Percentiles rank a stretch among this genome's conserved stretches.
Evolutionary conservation across 2,329 filamentous ascomycete species (phyloP).

Genomic region (Hypoxylon sp.): DNA sequence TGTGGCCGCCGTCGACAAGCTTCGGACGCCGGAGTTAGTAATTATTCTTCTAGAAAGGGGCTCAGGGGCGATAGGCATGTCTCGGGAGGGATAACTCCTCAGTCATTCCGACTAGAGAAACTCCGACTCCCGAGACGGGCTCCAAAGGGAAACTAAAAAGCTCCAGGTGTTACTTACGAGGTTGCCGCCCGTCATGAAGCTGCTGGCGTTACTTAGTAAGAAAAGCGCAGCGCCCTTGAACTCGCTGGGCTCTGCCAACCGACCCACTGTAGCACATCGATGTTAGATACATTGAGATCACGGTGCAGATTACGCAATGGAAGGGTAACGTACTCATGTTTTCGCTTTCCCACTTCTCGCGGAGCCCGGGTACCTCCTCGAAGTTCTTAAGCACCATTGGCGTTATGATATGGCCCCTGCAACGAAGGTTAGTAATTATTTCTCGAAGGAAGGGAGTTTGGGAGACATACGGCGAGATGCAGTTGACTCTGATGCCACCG

Average conservation of each 20-base stretch:
- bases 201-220: constrained; percentile 73
- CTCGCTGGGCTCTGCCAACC: constrained; percentile 70
- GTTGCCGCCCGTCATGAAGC: constrained; percentile 65
- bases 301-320: not conserved
- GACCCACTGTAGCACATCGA: constrained; percentile 60
- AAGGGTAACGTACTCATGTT: constrained; percentile 70
- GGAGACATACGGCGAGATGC: too few species aligned
- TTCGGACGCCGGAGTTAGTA: not conserved
- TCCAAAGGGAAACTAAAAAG: not conserved
- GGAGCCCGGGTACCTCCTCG: constrained; percentile 73
- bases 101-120: too few species aligned
- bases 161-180: constrained; percentile 4
- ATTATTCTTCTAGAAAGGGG: not conserved
- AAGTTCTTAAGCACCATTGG: constrained; percentile 82
- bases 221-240: constrained; percentile 74
- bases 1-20: constrained; percentile 36
- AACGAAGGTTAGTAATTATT: too few species aligned
- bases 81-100: too few species aligned
- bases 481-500: constrained; percentile 75
- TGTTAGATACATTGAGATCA: constrained; percentile 4
- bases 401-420: constrained; percentile 73
- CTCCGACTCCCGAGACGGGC: too few species aligned
- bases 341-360: constrained; percentile 75
- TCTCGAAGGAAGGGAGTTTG: too few species aligned
- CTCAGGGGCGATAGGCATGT: too few species aligned